Evolutionary conservation across 768 basidiomycete species (phyloP), one percentile per base, ranked within the genome.

Genomic region (Boletellus ananas): DNA sequence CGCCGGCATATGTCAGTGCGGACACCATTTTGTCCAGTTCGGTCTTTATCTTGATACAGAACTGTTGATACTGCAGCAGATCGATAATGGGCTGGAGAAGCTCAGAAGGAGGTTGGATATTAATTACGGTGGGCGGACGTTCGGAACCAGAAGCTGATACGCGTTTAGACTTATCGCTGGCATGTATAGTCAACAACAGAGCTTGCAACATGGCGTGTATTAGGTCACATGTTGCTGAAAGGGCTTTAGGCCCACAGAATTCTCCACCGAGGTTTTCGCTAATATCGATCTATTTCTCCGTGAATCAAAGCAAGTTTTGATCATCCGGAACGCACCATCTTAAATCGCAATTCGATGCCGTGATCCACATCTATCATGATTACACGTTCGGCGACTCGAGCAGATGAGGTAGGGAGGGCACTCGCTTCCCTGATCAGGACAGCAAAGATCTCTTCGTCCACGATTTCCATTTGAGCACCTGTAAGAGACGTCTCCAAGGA

Each of bases 381-480:
- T 35, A 87, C 71, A 33, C 86, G 78, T 61, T 93, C 90, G 3
- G 88, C 85, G 6, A 92, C 88, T 21, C 81, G 78, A 11, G 86
- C 86, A 29, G 85, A 82, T 4, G 85, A 85, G 1, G 85, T 87
- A 13, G 88, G 85, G 10, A 92, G 72, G 51, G 65, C 79, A 48
- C 84, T 83, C n/a, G 88, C 86, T 67, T 92, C 90, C 60, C 72
- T 77, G 35, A 90, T 85, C 18, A 93, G 72, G 18, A 81, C 60
- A 3, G 82, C 72, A 55, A 90, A 93, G 34, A 92, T 84, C 60
- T 93, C 90, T 60, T 87, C 84, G 49, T 93, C 87, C 6, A 90
- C 76, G 13, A 84, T 73, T 63, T 91, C 90, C 45, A 73, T 74
- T 60, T 91, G 89, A 1, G 84, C 85, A 21, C 66, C 66, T 50